Evolutionary conservation across 768 basidiomycete genomes (phyloP).

Genomic region (Rhizopogon vinicolor): DNA sequence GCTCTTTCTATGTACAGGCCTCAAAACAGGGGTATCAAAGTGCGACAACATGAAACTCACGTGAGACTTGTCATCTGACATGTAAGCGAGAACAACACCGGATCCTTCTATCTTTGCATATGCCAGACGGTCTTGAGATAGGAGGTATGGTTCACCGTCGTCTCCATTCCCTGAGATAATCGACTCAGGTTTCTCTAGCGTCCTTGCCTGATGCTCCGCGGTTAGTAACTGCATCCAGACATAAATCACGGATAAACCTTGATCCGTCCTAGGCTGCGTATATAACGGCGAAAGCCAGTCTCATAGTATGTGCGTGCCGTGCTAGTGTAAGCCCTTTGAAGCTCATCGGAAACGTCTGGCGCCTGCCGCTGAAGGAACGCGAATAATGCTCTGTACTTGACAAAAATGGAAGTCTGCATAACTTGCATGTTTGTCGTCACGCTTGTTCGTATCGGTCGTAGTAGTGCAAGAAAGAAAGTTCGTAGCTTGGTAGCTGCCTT

Average conservation of each 20-base stretch:
- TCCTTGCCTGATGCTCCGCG: conserved; percentile 45
- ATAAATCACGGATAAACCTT: conserved; percentile 43
- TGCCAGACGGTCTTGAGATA: conserved; percentile 54
- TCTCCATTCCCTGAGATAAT: conserved; percentile 48
- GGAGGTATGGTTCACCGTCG: conserved; percentile 30
- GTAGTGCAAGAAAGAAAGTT: conserved; percentile 75
- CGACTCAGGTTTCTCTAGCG: conserved; percentile 63
- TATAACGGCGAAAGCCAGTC: conserved; percentile 90
- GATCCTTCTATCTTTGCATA: conserved; percentile 78
- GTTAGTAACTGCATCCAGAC: neutral
- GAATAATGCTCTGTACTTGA: conserved; percentile 81
- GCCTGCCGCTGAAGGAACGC: conserved; percentile 84
- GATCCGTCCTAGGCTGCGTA: conserved; percentile 73
- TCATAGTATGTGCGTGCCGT: conserved; percentile 91
- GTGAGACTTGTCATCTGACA: conserved; percentile 84
- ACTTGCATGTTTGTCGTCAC: conserved; percentile 93
- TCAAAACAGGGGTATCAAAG: conserved; percentile 7
- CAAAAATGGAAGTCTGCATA: conserved; percentile 79
- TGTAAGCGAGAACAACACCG: conserved; percentile 74
- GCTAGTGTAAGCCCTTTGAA: conserved; percentile 82
- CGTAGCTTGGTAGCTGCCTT: conserved; percentile 91
- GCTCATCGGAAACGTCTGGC: conserved; percentile 74
- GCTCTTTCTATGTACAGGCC: conserved; percentile 56
- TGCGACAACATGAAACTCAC: conserved; percentile 45
- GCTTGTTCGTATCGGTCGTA: conserved; percentile 77